Base-by-base conservation (phyloP, 805 yeast species). In the Yamadazyma nakazawae region DNA sequence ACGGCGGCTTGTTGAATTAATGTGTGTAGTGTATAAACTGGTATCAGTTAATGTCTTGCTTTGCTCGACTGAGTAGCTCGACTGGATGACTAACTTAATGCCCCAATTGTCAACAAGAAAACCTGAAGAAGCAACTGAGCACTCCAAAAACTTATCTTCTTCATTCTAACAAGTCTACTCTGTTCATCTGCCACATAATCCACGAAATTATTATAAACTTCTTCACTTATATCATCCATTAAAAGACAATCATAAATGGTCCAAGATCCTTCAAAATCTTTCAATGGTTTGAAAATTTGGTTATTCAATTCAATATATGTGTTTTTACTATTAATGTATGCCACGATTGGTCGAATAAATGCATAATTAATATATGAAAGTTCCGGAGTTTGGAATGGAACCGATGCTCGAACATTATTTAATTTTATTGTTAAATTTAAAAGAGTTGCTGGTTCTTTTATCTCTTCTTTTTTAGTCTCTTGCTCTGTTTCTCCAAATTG, bases 241-340 rank as follows among this genome's bases (percentile, higher is more conserved):
- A 94, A 71, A 43, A 85, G 72, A 24, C 94, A 85, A 62, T 94
- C 99, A 64, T 90, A 94, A 2, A 89, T 75, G 1, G 99, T 92
- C 99, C 99, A 94, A 7, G 96, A 81, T 0, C 99, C 99, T 57
- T 88, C 90, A 62, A 94, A 94, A 59, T 94, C 99, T 24, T 74
- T 70, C 18, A 90, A 66, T 38, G 80, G 78, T 61, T 94, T 94
- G 30, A 85, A 84, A 8, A 94, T 82, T 3, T 89, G 80, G 59
- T 96, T 88, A 50, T 82, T 76, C 48, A 92, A 82, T 37, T 96
- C 97, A 49, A 94, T 91, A 58, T 84, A 87, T 0, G 98, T 89
- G 58, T 88, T 87, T 49, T 87, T 78, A 32, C 94, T 85, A 62
- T 94, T 94, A 61, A 94, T 92, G 64, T 92, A 94, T 1, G 91